Conservation (phyloP, 306 rosid species). For the Leucaena leucocephala region DNA sequence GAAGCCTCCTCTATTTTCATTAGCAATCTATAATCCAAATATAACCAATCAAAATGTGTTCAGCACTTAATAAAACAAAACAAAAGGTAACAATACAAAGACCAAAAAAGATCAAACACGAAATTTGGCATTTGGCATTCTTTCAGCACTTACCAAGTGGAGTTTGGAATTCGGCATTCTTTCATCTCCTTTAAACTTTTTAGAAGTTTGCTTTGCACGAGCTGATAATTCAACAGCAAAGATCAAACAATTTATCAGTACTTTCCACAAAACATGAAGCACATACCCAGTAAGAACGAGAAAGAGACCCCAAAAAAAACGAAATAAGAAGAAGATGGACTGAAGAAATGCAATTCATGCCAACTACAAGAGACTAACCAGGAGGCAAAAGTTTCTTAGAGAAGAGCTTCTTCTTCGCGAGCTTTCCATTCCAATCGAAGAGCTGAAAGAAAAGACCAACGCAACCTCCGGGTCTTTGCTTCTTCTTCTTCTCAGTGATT, state of each 20-base stretch:
- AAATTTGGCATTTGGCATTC: conserved; percentile 66
- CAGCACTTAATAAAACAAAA: conserved; percentile 14
- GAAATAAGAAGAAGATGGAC: neutral
- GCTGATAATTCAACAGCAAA: conserved; percentile 48
- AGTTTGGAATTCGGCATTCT: conserved; percentile 74
- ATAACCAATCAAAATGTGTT: conserved; percentile 18
- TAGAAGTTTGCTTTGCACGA: conserved; percentile 53
- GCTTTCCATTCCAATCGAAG: conserved; percentile 83
- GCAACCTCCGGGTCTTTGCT: conserved; percentile 77
- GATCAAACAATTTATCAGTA: conserved; percentile 35
- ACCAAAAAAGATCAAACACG: conserved; percentile 48
- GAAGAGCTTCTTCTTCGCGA: conserved; percentile 84
- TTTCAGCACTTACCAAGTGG: conserved; percentile 73
- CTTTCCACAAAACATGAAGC: conserved; percentile 20
- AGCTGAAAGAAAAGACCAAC: conserved; percentile 91
- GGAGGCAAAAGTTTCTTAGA: conserved; percentile 79
- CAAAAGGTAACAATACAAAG: neutral
- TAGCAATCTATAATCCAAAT: conserved; percentile 67
- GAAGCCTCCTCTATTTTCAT: conserved; percentile 84
- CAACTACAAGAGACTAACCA: conserved; percentile 45
- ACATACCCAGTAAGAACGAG: neutral
- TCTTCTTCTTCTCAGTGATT: conserved; percentile 70
- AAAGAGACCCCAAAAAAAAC: neutral
- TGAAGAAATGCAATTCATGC: neutral
- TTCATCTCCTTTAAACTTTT: conserved; percentile 73